Percentiles rank a stretch among this genome's conserved stretches.
phyloP scores from a whole-genome alignment of 2,329 filamentous ascomycete species.

The Periconia sp. region DNA sequence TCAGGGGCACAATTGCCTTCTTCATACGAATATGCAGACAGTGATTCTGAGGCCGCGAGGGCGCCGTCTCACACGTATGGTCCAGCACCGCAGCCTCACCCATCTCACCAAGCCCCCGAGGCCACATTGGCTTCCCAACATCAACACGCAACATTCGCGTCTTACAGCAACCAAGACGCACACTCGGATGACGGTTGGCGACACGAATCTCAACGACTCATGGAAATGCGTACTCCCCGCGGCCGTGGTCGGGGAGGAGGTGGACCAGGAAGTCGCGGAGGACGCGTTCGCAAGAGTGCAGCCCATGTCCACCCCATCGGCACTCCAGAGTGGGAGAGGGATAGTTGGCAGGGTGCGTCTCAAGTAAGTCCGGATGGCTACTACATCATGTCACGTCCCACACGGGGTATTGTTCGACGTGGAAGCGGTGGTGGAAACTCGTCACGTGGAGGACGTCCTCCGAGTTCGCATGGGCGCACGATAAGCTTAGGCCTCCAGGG shows the following conservation, averaged over 20 bases:
- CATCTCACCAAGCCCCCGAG: constrained; percentile 28
- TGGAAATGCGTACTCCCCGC: constrained; percentile 34
- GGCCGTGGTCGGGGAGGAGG: constrained; percentile 38
- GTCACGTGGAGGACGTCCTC: constrained; percentile 23
- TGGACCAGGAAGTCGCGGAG: constrained; percentile 41
- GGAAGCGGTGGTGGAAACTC: constrained; percentile 32
- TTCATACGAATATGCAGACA: constrained; percentile 23
- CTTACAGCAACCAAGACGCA: constrained; percentile 31
- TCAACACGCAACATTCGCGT: constrained; percentile 23
- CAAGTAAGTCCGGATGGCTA: constrained; percentile 42
- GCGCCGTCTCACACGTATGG: constrained; percentile 22
- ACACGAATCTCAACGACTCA: constrained; percentile 31
- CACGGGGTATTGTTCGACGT: constrained; percentile 35
- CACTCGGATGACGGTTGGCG: constrained; percentile 37
- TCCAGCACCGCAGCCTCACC: constrained; percentile 32
- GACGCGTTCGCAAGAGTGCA: constrained; percentile 43
- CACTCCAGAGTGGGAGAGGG: constrained; percentile 47
- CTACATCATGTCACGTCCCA: constrained; percentile 30
- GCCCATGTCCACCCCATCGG: constrained; percentile 26
- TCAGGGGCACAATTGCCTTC: constrained; percentile 14
- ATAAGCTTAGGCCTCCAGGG: constrained; percentile 33
- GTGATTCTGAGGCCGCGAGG: constrained; percentile 17
- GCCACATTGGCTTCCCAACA: constrained; percentile 25
- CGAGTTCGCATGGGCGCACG: constrained; percentile 26
- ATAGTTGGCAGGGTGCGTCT: constrained; percentile 38